Base-by-base conservation (phyloP, 2,329 filamentous ascomycete genomes). In the Xylaria sp. region DNA sequence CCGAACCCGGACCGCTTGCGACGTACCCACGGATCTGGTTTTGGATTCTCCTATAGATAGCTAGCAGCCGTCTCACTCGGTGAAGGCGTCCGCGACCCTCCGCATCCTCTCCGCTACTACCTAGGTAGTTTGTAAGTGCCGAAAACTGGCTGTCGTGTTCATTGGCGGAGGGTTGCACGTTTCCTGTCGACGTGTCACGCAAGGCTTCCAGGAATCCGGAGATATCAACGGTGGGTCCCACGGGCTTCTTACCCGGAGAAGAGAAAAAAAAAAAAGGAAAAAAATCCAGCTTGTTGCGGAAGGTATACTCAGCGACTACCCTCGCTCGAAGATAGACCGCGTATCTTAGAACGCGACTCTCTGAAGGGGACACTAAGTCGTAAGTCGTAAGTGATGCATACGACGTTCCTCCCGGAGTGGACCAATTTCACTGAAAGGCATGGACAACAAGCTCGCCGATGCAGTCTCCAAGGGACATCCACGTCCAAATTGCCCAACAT, bases 1-100 rank as follows among this genome's bases (percentile, higher is more conserved):
- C 56, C 44, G 57, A 23, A 56, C 48, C 50, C 37, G 60, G 60
- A 52, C 62, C 61, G 59, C 56, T 34, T 50, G 54, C 50, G 13
- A n/a, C 51, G 13, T 37, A 63, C 66, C 66, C 66, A 64, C 31
- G 63, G 66, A 62, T 66, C 63, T 61, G 56, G 59, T 63, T 69
- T 62, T 44, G 34, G 34, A 31, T 50, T 41, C 20, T 34, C 41
- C 31, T 56, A 46, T 46, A 52, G 51, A 63, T 46, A 46, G 15
- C 56, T 20, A 50, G 52, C 31, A 20, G 48, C 54, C 63, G 54
- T 55, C 44, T 28, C 23, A 60, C 55, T 65, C 39, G 56, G 56
- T 58, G 56, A 58, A n/a, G 56, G 23, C n/a, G 28, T 39, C 51
- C 57, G 52, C 28, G 25, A 13, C 68, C 48, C 64, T 51, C 54